Percentiles rank a stretch among this genome's conserved stretches.
These are phyloP conservation scores for Candida ovalis DNA, from an alignment of 805 yeast genomes.

Conservation along the genomic window DNA sequence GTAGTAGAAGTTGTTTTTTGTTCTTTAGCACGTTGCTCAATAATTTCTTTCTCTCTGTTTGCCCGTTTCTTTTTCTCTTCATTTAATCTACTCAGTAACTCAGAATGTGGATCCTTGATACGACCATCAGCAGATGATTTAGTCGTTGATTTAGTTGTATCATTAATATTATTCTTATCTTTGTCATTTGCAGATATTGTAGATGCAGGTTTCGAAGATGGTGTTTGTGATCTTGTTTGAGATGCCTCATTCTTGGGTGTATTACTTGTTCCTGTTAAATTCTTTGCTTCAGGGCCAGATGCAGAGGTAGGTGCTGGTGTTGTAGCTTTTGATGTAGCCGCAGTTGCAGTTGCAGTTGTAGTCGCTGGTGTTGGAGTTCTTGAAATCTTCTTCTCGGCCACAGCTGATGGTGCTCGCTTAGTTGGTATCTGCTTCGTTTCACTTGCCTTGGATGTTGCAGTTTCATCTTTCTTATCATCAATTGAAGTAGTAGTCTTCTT, in stretches of 20 bases:
- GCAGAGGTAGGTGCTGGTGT: background rate
- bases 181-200: background rate
- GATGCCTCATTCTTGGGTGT: too few relatives aligned
- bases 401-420: background rate
- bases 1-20: background rate
- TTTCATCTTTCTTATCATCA: background rate
- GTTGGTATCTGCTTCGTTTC: background rate
- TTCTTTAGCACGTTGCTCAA: too few relatives aligned
- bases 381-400: background rate
- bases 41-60: background rate
- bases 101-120: background rate
- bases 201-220: background rate
- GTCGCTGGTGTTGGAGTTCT: background rate
- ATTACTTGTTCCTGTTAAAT: too few relatives aligned
- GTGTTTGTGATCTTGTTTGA: background rate
- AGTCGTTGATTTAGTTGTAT: background rate
- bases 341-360: background rate
- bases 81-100: background rate
- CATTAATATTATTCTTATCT: background rate
- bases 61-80: background rate
- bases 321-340: background rate
- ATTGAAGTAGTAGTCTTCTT: constrained; percentile 5
- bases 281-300: background rate
- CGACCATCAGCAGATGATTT: background rate
- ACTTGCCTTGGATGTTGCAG: background rate